Evolutionary conservation across 2,329 filamentous ascomycete species (phyloP), one percentile per base, ranked within the genome.

Genomic region (Sclerotinia sclerotiorum): DNA sequence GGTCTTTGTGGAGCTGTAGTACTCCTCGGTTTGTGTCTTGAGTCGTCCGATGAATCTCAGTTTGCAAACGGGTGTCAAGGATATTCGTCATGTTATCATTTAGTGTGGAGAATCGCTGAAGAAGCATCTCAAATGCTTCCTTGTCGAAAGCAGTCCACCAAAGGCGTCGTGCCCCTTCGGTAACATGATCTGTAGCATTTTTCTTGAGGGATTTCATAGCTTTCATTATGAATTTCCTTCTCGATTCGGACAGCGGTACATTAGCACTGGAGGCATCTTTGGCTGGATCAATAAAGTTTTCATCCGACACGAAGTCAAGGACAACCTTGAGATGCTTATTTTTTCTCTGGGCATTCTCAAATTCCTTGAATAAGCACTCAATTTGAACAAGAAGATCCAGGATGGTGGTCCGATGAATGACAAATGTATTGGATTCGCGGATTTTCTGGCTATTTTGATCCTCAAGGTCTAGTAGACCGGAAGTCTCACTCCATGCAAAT

Each of bases 51-150:
- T 81, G 79, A 63, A 84, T 82, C 71, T 83, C 82, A 3, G 81
- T 78, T 70, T 84, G 82, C 68, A 83, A 74, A 4, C 79, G 79
- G 44, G 81, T 80, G 65, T 84, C 82, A 11, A 84, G 75, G 6
- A 84, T 80, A 66, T 81, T 79, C 35, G 81, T 83, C 79, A 84
- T 83, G 70, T 78, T 80, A 70, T 84, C 82, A 71, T 84, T 84
- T 7, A 84, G 74, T 6, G 77, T 71, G 0, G 81, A 78, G 69
- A 84, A 84, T 60, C 80, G 78, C 58, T 78, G 77, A 5, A 84
- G 76, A 27, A 84, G 73, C 21, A 73, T 74, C 74, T 84, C 82
- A 69, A 84, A 84, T 2, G 78, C 80, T 17, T 74, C 76, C 72
- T 82, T 83, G 72, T 83, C 82, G 70, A 84, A 82, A 1, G 81